Base-by-base conservation (phyloP, 23 red algal species). In the Agarophyton chilense region DNA sequence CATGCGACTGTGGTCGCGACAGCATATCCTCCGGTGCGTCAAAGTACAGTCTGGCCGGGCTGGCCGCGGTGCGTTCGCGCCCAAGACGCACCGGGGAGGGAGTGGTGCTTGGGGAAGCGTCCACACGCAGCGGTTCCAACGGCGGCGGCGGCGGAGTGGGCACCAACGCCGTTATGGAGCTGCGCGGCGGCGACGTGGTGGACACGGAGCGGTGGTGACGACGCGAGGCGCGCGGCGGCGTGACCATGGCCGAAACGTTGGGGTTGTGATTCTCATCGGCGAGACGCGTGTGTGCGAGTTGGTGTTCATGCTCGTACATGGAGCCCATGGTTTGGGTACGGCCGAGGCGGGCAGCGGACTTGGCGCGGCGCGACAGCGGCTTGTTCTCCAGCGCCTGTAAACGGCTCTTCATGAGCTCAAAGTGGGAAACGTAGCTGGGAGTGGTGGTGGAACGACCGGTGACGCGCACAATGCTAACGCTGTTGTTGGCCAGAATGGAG, bases 281-380 rank as follows among this genome's bases (percentile, higher is more conserved):
- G 68, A 10, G 22, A 31, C 60, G 60, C 24, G 39, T 12, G 10
- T 42, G 22, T 8, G 81, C 29, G n/a, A n/a, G n/a, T n/a, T n/a
- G n/a, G n/a, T n/a, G n/a, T n/a, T n/a, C n/a, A n/a, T n/a, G n/a
- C 45, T 89, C 85, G 73, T 89, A 89, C 85, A 89, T 78, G 60
- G 85, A 89, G 60, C 85, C 53, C 85, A 89, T 89, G 73, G 85
- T 89, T 52, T 89, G 85, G 2, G 85, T 89, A 12, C 85, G 67
- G 61, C 88, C 88, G 12, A 91, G 62, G 13, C 88, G 52, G 11
- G 77, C 88, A 10, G 77, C 88, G 28, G 76, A 82, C 61, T 91
- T 91, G 39, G 76, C 64, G n/a, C 88, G 75, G 8, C 88, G 31
- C 39, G 54, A 79, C 10, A 91, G 88, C 39, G 88, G 88, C 45